phyloP scores from a whole-genome alignment of 169 alveolate species.

The Cryptosporidium sp. region DNA sequence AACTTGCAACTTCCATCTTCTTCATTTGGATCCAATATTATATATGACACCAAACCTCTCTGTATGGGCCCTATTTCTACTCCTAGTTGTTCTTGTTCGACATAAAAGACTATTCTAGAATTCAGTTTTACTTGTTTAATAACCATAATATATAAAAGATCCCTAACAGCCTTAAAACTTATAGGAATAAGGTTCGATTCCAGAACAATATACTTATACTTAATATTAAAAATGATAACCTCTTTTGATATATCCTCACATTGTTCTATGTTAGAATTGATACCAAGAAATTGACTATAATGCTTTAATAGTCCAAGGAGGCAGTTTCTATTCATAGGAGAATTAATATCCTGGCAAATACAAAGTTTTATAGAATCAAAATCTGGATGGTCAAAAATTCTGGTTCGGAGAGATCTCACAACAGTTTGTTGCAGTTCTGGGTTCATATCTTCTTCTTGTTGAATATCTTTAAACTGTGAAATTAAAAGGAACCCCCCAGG shows the following conservation, averaged over 20 bases:
- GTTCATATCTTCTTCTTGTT: background rate
- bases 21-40: constrained; percentile 18
- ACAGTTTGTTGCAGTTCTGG: background rate
- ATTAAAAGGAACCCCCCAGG: constrained; percentile 33
- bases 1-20: background rate
- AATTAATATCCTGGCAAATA: constrained; percentile 27
- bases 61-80: background rate
- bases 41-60: background rate
- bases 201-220: constrained; percentile 21
- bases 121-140: background rate
- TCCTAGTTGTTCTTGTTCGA: background rate
- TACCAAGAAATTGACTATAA: constrained; percentile 15
- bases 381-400: constrained; percentile 1
- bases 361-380: constrained; percentile 22
- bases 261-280: background rate
- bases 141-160: constrained; percentile 4
- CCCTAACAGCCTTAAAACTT: constrained; percentile 24
- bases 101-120: constrained; percentile 26
- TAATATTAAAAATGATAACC: background rate
- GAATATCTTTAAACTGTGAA: background rate
- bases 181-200: constrained; percentile 41
- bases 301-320: constrained; percentile 1
- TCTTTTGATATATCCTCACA: background rate
- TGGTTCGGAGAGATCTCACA: background rate
- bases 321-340: constrained; percentile 17